Evolutionary conservation across 495 filamentous ascomycete genomes (phyloP).

Genomic region (Penicillium fimorum): DNA sequence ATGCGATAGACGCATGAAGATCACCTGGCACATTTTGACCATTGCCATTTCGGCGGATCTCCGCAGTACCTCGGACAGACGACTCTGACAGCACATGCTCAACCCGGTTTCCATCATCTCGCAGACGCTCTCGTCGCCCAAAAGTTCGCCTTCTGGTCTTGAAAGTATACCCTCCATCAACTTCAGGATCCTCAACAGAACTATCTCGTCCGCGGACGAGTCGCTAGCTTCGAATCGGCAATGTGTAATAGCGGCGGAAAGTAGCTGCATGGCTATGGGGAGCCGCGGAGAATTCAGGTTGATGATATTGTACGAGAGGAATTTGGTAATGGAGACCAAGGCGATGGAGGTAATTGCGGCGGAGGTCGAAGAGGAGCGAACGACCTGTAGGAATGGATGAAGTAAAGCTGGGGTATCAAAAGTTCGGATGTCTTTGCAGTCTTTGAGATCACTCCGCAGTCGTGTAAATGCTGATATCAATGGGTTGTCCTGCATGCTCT

Average conservation of each 20-base stretch:
- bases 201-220: conserved; percentile 90
- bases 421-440: conserved; percentile 86
- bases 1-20: conserved; percentile 87
- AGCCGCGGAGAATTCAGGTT: conserved; percentile 78
- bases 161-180: conserved; percentile 98
- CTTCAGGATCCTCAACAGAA: conserved; percentile 87
- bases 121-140: conserved; percentile 95
- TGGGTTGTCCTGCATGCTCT: conserved; percentile 97
- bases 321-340: conserved; percentile 93
- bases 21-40: conserved; percentile 97
- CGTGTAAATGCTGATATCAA: conserved; percentile 93
- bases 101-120: conserved; percentile 99
- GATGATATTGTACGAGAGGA: conserved; percentile 93
- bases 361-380: conserved; percentile 93
- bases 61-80: conserved; percentile 86
- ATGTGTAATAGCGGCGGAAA: conserved; percentile 94
- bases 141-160: conserved; percentile 82
- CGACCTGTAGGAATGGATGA: conserved; percentile 94
- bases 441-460: conserved; percentile 81
- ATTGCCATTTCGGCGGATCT: conserved; percentile 94
- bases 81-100: conserved; percentile 93
- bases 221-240: conserved; percentile 97
- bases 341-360: conserved; percentile 95
- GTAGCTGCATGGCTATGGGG: conserved; percentile 85
- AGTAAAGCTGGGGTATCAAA: conserved; percentile 91